These are phyloP conservation scores for Hysterium pulicare DNA, from an alignment of 2,329 filamentous ascomycete genomes.

Conservation along the genomic window DNA sequence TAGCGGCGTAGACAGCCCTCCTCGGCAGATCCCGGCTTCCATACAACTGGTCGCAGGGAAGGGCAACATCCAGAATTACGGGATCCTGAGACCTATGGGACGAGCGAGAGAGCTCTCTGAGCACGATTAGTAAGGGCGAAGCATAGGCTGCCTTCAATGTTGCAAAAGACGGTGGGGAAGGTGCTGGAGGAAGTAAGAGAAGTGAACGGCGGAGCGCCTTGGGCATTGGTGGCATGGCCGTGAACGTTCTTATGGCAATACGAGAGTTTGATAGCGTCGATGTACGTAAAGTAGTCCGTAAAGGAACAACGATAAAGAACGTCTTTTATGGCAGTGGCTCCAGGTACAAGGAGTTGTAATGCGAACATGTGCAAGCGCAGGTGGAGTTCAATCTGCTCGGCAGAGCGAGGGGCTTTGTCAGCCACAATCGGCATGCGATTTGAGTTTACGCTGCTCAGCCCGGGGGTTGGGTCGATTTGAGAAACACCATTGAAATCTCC, in stretches of 20 bases:
- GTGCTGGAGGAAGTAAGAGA: constrained; percentile 45
- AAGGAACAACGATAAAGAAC: neutral
- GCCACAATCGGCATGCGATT: too few relatives aligned
- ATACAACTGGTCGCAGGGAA: constrained; percentile 61
- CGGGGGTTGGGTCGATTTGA: too few relatives aligned
- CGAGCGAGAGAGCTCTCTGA: constrained; percentile 39
- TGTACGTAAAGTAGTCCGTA: neutral
- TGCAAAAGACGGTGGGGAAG: constrained; percentile 37
- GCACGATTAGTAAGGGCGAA: constrained; percentile 40
- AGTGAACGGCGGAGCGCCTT: constrained; percentile 25
- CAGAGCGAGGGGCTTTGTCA: too few relatives aligned
- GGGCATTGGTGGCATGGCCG: constrained; percentile 26
- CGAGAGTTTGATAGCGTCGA: too few relatives aligned
- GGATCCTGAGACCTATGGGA: constrained; percentile 20
- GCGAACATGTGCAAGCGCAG: too few relatives aligned
- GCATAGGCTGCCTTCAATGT: constrained; percentile 43
- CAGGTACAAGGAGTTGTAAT: too few relatives aligned
- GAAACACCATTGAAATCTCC: too few relatives aligned
- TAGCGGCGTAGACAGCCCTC: constrained; percentile 60
- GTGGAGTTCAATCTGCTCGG: too few relatives aligned
- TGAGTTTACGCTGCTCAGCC: too few relatives aligned
- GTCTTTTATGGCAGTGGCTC: too few relatives aligned
- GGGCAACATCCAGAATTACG: constrained; percentile 56
- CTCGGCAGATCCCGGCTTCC: constrained; percentile 50
- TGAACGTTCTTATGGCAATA: constrained; percentile 14